Evolutionary conservation across 2,329 filamentous ascomycete genomes (phyloP).

Genomic region (Fusarium graminum): DNA sequence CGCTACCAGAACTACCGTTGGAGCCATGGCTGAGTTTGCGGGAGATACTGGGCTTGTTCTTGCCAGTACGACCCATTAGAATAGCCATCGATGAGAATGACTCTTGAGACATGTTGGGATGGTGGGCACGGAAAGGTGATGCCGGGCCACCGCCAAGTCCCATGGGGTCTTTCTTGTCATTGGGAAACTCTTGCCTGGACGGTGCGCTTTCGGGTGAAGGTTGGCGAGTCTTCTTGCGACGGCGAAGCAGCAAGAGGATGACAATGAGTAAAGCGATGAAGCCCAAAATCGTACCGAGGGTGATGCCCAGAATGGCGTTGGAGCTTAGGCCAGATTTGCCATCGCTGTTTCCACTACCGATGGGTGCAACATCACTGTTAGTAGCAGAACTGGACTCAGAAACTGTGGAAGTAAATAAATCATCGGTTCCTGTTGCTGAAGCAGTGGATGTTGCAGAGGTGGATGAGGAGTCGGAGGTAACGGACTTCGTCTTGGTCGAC

Average conservation of each 20-base stretch:
- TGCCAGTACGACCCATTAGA: conserved; percentile 71
- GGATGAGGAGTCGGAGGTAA: conserved; percentile 41
- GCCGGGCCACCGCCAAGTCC: conserved; percentile 61
- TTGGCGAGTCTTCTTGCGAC: conserved; percentile 62
- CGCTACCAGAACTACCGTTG: conserved; percentile 62
- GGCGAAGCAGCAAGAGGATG: conserved; percentile 71
- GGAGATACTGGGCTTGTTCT: conserved; percentile 58
- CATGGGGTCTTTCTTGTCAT: conserved; percentile 69
- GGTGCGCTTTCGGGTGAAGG: conserved; percentile 59
- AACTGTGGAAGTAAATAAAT: conserved; percentile 41
- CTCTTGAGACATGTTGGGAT: conserved; percentile 64
- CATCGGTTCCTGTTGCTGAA: conserved; percentile 37
- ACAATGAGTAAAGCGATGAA: conserved; percentile 77
- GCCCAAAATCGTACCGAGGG: conserved; percentile 84
- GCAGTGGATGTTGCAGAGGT: conserved; percentile 46
- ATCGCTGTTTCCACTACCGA: conserved; percentile 44
- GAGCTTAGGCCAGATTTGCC: conserved; percentile 54
- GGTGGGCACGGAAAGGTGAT: conserved; percentile 64
- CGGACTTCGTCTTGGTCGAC: conserved; percentile 49
- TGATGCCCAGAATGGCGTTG: conserved; percentile 80
- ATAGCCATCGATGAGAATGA: conserved; percentile 76
- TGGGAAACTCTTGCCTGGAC: conserved; percentile 57
- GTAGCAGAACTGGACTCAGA: conserved; percentile 46
- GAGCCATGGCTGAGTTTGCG: conserved; percentile 70
- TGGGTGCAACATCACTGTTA: conserved; percentile 45